Evolutionary conservation across 441 rosid genomes (phyloP), one percentile per base, ranked within the genome.

Genomic region (Biscutella laevigata): DNA sequence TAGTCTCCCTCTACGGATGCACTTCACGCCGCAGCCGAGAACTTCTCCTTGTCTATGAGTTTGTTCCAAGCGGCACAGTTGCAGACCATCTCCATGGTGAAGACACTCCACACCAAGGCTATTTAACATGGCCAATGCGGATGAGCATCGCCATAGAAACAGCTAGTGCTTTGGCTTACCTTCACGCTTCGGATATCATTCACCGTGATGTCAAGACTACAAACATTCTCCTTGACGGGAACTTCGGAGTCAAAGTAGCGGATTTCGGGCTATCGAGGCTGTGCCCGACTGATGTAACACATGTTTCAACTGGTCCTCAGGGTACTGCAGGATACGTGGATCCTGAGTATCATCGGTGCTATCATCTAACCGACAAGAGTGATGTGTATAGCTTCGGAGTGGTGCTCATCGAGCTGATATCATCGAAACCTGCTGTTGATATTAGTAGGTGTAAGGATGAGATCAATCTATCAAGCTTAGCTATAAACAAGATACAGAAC

Each of bases 371-470:
- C 0, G 76, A 69, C 4, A 83, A 78, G 67, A 88, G 94, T 5
- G 95, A 89, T 44, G 94, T 89, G 1, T 86, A 82, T 44, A 82
- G 91, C 69, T 89, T 86, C 36, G 94, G 94, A 13, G 94, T 89
- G 16, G 83, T 86, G 19, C 81, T 89, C 21, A 57, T 69, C n/a
- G 86, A 89, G 73, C 83, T 89, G 16, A 51, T 83, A 49, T 86
- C 95, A 0, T 82, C 88, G 2, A 70, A 70, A 81, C 87, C 85
- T 27, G 94, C 94, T 17, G 82, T 89, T 27, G 97, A 89, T 51
- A 72, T 80, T 11, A 72, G 24, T 3, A 82, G 94, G 55, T 53
- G 75, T 50, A 68, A 52, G 67, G 58, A 66, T 15, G 91, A 82
- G 68, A 79, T 89, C 24, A 86, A 80, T 59, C 59, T 89, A 71